Evolutionary conservation across 2,329 filamentous ascomycete genomes (phyloP).

Genomic region (Fusarium decemcellulare): DNA sequence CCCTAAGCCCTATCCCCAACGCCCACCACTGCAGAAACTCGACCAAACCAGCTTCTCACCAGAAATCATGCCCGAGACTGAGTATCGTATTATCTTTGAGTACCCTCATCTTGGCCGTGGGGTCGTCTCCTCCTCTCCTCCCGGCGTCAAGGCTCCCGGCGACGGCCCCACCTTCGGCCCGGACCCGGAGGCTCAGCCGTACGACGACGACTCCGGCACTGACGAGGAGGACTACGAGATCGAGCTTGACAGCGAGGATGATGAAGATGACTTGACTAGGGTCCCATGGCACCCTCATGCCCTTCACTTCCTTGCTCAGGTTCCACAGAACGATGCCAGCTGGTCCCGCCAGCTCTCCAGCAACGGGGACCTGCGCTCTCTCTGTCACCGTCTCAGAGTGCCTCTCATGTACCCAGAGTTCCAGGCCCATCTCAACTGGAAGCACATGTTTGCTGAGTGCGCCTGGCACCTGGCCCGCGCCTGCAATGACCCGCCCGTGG

Average conservation of each 20-base stretch:
- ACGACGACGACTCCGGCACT: neutral
- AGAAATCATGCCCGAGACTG: neutral
- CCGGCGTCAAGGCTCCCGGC: neutral
- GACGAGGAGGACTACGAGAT: conserved; percentile 1
- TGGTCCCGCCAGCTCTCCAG: conserved; percentile 25
- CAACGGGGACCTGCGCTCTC: conserved; percentile 14
- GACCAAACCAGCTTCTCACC: too few relatives aligned
- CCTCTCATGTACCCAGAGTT: conserved; percentile 5
- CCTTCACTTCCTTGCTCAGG: conserved; percentile 18
- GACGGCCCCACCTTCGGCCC: neutral
- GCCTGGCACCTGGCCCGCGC: conserved; percentile 9
- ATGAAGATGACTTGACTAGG: neutral
- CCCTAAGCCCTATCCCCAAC: neutral
- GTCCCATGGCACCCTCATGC: conserved; percentile 22
- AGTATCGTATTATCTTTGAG: conserved; percentile 16
- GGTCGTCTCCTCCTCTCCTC: conserved; percentile 16
- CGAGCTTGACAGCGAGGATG: neutral
- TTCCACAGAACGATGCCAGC: conserved; percentile 21
- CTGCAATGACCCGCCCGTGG: conserved; percentile 6
- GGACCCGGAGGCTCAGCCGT: neutral
- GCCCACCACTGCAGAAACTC: neutral
- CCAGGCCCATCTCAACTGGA: conserved; percentile 6
- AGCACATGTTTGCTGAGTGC: conserved; percentile 23
- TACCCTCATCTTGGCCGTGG: neutral
- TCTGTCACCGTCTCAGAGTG: conserved; percentile 20